A percentile compares a stretch with the other conserved stretches of the same genome.
Evolutionary conservation across 2,329 filamentous ascomycete genomes (phyloP).

Genomic region (Ceratocystis huliohia): DNA sequence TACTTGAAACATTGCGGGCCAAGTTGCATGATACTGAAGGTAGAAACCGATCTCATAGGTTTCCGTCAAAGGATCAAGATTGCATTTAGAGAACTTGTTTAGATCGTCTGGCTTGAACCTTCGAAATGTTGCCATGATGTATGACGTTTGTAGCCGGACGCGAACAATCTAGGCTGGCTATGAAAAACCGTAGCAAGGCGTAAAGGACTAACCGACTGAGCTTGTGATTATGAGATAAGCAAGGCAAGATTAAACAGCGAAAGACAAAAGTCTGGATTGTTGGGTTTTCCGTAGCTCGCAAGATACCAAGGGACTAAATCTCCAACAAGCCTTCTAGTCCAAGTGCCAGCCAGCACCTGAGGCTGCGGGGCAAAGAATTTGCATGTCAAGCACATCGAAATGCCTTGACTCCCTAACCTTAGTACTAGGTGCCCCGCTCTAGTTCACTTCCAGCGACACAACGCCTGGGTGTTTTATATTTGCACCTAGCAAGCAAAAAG

Average conservation of each 20-base stretch:
- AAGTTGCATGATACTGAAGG: constrained; percentile 87
- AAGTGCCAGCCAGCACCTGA: not conserved
- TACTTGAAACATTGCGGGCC: constrained; percentile 88
- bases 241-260: too few relatives aligned
- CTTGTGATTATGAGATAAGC: too few relatives aligned
- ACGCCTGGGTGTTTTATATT: not conserved
- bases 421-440: not conserved
- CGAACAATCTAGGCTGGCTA: not conserved
- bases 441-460: not conserved
- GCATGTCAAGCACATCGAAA: not conserved
- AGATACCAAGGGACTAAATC: not conserved
- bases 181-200: too few relatives aligned
- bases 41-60: constrained; percentile 96
- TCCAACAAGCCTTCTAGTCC: not conserved
- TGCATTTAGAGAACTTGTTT: constrained; percentile 82
- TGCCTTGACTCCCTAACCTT: too few relatives aligned
- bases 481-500: not conserved
- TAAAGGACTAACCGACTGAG: too few relatives aligned
- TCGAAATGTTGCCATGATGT: constrained; percentile 65
- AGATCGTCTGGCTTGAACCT: constrained; percentile 76
- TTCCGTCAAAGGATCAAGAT: constrained; percentile 92
- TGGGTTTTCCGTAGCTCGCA: not conserved
- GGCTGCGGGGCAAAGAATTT: not conserved
- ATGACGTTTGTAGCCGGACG: not conserved
- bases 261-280: too few relatives aligned